A percentile compares a stretch with the other conserved stretches of the same genome.
These are phyloP conservation scores for Biscutella laevigata DNA, from an alignment of 441 rosid species.

Conservation along the genomic window DNA sequence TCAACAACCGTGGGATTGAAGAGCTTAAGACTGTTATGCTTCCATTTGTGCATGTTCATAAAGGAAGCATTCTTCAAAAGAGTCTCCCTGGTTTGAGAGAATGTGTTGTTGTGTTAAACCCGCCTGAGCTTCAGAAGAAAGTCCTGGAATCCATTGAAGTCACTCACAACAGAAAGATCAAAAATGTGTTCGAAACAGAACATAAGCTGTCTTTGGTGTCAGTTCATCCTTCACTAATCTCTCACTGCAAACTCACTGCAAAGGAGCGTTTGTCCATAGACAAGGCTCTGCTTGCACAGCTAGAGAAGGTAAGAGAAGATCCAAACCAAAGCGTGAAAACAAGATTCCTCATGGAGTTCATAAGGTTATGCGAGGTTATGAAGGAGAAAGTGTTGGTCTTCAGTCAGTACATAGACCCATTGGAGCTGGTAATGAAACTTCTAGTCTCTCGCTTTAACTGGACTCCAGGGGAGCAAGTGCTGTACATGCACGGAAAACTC, in stretches of 20 bases:
- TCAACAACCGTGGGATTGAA: conserved; percentile 25
- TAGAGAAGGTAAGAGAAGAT: conserved; percentile 20
- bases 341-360: conserved; percentile 43
- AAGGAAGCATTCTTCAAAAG: conserved; percentile 56
- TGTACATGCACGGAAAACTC: conserved; percentile 44
- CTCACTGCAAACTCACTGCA: conserved; percentile 8
- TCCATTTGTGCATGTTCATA: conserved; percentile 70
- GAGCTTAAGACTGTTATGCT: conserved; percentile 26
- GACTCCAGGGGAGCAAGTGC: conserved; percentile 36
- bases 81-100: conserved; percentile 68
- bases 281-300: conserved; percentile 22
- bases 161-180: conserved; percentile 7
- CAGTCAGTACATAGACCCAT: conserved; percentile 43
- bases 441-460: conserved; percentile 31
- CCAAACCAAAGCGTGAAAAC: conserved; percentile 51
- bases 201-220: conserved; percentile 41
- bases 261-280: conserved; percentile 7
- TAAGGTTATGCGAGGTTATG: conserved; percentile 28
- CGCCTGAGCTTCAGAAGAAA: conserved; percentile 40
- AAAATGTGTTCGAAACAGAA: conserved; percentile 23
- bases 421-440: conserved; percentile 38
- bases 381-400: conserved; percentile 60
- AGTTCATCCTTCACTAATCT: conserved; percentile 55
- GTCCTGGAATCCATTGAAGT: conserved; percentile 30
- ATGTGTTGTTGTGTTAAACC: conserved; percentile 46